phyloP scores from a whole-genome alignment of 768 basidiomycete genomes.

The Podaxis sp. region DNA sequence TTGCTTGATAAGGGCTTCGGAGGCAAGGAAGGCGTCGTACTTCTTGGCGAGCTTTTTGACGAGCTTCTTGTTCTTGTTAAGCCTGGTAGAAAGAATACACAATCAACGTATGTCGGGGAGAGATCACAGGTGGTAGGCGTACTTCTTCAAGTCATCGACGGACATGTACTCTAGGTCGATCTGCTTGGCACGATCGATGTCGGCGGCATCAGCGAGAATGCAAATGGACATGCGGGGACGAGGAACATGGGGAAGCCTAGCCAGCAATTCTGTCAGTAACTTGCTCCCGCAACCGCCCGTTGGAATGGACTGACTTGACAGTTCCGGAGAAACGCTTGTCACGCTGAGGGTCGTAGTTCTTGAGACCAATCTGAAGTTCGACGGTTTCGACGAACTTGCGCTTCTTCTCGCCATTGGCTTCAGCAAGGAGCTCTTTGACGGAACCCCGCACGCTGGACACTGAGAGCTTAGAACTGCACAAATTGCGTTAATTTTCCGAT shows the following conservation, averaged over 20 bases:
- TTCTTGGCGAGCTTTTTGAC: conserved; percentile 99
- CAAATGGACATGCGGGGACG: conserved; percentile 99
- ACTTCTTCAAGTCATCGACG: conserved; percentile 99
- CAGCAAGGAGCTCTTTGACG: conserved; percentile 85
- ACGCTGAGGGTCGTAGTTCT: conserved; percentile 99
- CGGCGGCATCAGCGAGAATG: conserved; percentile 98
- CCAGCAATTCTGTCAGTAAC: conserved; percentile 16
- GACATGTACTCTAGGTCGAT: conserved; percentile 99
- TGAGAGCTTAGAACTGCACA: conserved; percentile 78
- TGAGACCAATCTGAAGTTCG: conserved; percentile 94
- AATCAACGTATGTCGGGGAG: background rate
- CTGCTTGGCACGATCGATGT: conserved; percentile 98
- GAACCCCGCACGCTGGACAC: conserved; percentile 99
- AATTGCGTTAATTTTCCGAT: background rate
- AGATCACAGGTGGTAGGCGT: conserved; percentile 21
- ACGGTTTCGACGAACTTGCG: conserved; percentile 96
- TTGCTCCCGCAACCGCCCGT: background rate
- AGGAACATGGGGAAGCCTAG: conserved; percentile 91
- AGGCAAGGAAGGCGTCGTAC: conserved; percentile 98
- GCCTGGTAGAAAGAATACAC: conserved; percentile 38
- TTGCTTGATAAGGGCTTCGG: conserved; percentile 98
- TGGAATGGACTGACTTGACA: conserved; percentile 67
- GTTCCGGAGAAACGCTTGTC: conserved; percentile 99
- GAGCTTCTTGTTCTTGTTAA: conserved; percentile 99
- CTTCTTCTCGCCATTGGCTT: conserved; percentile 84